phyloP scores from a whole-genome alignment of 805 yeast species.

The Candida golubevii region DNA sequence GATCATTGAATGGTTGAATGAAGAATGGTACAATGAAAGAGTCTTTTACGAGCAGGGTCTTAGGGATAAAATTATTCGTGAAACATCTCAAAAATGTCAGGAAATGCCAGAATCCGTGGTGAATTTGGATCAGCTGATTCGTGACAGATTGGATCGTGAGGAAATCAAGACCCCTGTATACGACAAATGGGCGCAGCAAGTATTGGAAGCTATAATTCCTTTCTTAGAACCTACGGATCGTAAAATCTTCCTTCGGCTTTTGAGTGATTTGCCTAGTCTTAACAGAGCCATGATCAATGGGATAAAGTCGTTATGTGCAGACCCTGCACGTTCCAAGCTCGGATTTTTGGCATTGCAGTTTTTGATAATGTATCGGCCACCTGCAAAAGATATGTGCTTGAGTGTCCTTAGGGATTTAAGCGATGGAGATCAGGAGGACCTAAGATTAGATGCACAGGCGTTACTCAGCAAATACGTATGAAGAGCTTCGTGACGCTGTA shows the following conservation, averaged over 20 bases:
- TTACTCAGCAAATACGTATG: constrained; percentile 43
- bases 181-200: constrained; percentile 61
- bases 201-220: constrained; percentile 77
- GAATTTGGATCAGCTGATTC: constrained; percentile 17
- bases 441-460: constrained; percentile 43
- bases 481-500: no score
- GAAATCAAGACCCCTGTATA: constrained; percentile 46
- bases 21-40: constrained; percentile 79
- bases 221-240: constrained; percentile 79
- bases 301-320: constrained; percentile 71
- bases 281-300: constrained; percentile 57
- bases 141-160: constrained; percentile 14
- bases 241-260: constrained; percentile 71
- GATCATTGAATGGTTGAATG: constrained; percentile 89
- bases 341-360: constrained; percentile 83
- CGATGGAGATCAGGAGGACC: constrained; percentile 45
- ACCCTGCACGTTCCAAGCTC: constrained; percentile 74
- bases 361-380: constrained; percentile 86
- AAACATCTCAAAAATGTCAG: constrained; percentile 13
- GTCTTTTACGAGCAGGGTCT: constrained; percentile 34
- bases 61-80: constrained; percentile 16
- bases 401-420: constrained; percentile 44
- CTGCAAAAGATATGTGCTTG: constrained; percentile 57
- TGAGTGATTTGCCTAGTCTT: constrained; percentile 83
- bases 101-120: constrained; percentile 14